Evolutionary conservation across 192 early-diverging fungal genomes (phyloP), one percentile per base, ranked within the genome.

Genomic region (Glomus cerebriforme): DNA sequence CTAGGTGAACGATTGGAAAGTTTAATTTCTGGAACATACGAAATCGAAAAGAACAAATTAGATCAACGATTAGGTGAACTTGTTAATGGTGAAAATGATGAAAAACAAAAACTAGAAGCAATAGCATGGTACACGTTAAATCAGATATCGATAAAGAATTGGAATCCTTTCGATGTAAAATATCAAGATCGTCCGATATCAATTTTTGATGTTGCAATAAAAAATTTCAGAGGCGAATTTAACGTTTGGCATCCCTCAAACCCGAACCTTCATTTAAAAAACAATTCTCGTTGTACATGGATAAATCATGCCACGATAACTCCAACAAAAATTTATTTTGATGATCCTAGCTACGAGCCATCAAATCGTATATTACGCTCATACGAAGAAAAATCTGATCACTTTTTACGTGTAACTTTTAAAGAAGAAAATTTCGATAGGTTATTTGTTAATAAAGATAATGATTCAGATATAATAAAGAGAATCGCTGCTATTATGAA

Each of bases 341-440:
- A 87, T 12, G 88, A 89, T 1, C 91, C 90, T 0, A 84, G 85
- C 1, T 81, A 90, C n/a, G 94, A 95, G 62, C 84, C 88, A 7
- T 86, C 90, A n/a, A 95, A 95, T 80, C 88, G 94, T 22, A 86
- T 94, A 31, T 72, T 93, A 1, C 88, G 94, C 9, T 81, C 89
- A 34, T 92, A 85, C 79, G 63, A 68, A 12, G 60, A 83, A 0
- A 79, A 88, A n/a, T 34, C 75, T 10, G 86, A 92, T 43, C 83
- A 87, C 9, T 95, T 95, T 73, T 31, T 93, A 4, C 90, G 93
- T 13, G 91, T 95, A 7, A 83, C 86, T 15, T 94, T 94, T 78
- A 78, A 81, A 24, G 92, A 94, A 58, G 94, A 95, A 64, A 83
- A 86, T 24, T 70, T 86, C 8, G 81, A 81, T 32, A 75, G 80